Conservation (phyloP, 306 rosid genomes). For the Prunus campanulata region DNA sequence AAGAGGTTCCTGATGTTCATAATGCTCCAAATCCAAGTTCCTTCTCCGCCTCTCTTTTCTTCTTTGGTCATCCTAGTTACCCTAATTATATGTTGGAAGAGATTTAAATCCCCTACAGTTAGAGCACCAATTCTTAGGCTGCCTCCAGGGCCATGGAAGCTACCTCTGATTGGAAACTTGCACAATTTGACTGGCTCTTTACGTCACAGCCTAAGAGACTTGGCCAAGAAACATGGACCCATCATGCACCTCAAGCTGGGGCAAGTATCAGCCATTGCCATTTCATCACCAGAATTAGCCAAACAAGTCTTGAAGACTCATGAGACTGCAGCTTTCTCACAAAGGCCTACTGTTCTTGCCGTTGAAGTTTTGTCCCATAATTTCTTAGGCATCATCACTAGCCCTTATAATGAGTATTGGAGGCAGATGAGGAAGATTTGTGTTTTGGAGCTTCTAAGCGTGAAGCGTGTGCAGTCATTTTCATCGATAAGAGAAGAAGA, state of each 20-base stretch:
- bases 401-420: not conserved
- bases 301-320: not conserved
- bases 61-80: not conserved
- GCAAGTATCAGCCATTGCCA: not conserved
- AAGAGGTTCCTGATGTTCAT: no score
- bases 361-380: not conserved
- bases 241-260: constrained; percentile 1
- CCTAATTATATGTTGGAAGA: not conserved
- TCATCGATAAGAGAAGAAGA: not conserved
- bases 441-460: not conserved
- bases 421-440: not conserved
- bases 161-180: not conserved
- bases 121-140: not conserved
- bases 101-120: not conserved
- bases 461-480: not conserved
- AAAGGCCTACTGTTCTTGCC: not conserved
- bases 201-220: not conserved
- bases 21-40: no score
- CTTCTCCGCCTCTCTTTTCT: not conserved
- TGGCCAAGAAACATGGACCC: not conserved
- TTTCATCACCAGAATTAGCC: not conserved
- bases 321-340: not conserved
- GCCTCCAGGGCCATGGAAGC: not conserved
- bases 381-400: not conserved
- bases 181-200: not conserved